Percentiles rank a stretch among this genome's conserved stretches.
Conservation (phyloP, 2,329 filamentous ascomycete species). For the Cercospora janseana region DNA sequence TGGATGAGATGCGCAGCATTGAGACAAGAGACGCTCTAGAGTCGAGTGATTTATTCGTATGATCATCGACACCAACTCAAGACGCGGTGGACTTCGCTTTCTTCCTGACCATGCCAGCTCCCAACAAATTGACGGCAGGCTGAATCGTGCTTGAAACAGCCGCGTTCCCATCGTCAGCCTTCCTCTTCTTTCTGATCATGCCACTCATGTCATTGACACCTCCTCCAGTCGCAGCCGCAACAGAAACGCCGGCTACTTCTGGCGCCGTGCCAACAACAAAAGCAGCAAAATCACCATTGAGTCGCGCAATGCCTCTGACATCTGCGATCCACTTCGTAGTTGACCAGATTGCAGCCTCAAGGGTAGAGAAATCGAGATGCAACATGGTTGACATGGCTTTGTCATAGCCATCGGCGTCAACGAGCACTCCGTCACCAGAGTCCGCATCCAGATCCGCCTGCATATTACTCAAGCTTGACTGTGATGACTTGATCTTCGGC, state of each 20-base stretch:
- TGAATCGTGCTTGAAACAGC: no score
- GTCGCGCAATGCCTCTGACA: slow-evolving; percentile 43
- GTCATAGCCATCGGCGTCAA: slow-evolving; percentile 43
- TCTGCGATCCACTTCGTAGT: slow-evolving; percentile 70
- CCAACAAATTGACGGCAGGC: slow-evolving; percentile 50
- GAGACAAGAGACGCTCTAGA: not conserved
- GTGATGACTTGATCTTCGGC: slow-evolving; percentile 46
- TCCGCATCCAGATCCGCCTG: slow-evolving; percentile 18
- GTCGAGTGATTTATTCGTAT: not conserved
- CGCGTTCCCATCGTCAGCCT: no score
- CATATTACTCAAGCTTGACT: slow-evolving; percentile 27
- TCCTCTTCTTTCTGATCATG: slow-evolving; percentile 54
- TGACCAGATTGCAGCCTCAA: slow-evolving; percentile 62
- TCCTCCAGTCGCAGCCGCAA: slow-evolving; percentile 7
- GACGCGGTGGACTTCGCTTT: slow-evolving; percentile 49
- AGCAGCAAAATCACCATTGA: slow-evolving; percentile 25
- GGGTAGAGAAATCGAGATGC: slow-evolving; percentile 68
- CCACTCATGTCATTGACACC: slow-evolving; percentile 35
- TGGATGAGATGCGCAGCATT: not conserved
- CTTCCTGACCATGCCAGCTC: slow-evolving; percentile 54
- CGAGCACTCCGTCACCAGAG: slow-evolving; percentile 23
- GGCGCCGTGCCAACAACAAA: slow-evolving; percentile 24
- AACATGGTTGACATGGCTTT: slow-evolving; percentile 59
- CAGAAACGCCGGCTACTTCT: slow-evolving; percentile 3
- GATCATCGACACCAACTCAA: not conserved